Evolutionary conservation across 495 filamentous ascomycete species (phyloP).

Genomic region (Viridothelium virens): DNA sequence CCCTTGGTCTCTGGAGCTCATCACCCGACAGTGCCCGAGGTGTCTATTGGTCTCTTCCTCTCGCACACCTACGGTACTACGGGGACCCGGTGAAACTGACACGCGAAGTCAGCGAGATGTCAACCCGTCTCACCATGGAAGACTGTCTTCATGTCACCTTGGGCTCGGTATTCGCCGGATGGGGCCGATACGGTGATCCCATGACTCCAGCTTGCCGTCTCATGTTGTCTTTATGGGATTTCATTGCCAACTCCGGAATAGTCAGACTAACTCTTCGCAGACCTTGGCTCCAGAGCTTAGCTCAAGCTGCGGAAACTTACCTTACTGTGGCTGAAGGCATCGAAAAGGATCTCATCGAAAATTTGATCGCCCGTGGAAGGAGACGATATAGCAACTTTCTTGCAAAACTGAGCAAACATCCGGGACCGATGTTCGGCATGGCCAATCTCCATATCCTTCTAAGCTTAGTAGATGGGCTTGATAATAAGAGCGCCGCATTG

Average conservation of each 20-base stretch:
- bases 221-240: neutral
- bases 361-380: too few species aligned
- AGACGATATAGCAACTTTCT: too few species aligned
- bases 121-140: neutral
- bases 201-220: neutral
- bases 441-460: too few species aligned
- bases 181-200: neutral
- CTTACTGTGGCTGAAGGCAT: too few species aligned
- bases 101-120: neutral
- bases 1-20: neutral
- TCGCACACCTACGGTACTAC: constrained; percentile 4
- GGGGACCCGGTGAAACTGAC: neutral
- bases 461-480: too few species aligned
- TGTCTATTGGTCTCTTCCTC: constrained; percentile 1
- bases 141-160: neutral
- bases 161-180: neutral
- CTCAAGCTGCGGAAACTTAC: too few species aligned
- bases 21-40: neutral
- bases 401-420: too few species aligned
- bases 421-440: too few species aligned
- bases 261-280: too few species aligned
- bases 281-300: too few species aligned
- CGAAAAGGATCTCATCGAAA: too few species aligned
- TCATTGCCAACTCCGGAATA: neutral
- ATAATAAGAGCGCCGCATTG: too few species aligned